Evolutionary conservation across 805 yeast species (phyloP), one percentile per base, ranked within the genome.

Genomic region (Candida taoyuanica): DNA sequence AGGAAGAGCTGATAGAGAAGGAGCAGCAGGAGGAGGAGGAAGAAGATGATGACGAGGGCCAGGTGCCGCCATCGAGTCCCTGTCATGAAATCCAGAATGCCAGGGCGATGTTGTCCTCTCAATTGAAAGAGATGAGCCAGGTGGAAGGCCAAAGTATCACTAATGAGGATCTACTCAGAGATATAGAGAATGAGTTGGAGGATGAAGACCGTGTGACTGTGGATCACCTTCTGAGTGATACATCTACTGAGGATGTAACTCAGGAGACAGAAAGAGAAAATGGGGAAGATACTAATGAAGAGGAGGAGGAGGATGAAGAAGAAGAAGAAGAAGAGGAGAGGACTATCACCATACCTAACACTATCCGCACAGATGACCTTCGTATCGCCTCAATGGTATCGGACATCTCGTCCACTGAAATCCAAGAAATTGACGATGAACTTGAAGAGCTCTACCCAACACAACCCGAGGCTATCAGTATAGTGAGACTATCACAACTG

Each of bases 381-480:
- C 20, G 23, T n/a, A 17, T 33, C 11, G 32, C 31, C 5, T 35
- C 46, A 4, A 33, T 40, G 40, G 31, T 33, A 1, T 23, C 34
- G 11, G 45, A 44, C 17, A 25, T 29, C 4, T 37, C 46, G 4
- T 7, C n/a, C n/a, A n/a, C 39, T 17, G 43, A 42, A 17, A 27
- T 42, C 16, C 37, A 39, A 15, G 59, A 54, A 21, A 49, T 52
- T 14, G 51, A 43, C 2, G 50, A 50, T 29, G 59, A 55, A 29
- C 17, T 53, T n/a, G 55, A 50, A 27, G 59, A 55, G 18, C 34
- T 55, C 17, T 55, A 49, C 26, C 59, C 59, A 4, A 47, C 58
- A 7, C 59, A 55, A 31, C 57, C 54, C 4, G 57, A 53, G 25
- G 43, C 51, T 3, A 31, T 55, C 23, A 39, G 36, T 18, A 14